phyloP scores from a whole-genome alignment of 306 rosid genomes.

The Trifolium fragiferum region DNA sequence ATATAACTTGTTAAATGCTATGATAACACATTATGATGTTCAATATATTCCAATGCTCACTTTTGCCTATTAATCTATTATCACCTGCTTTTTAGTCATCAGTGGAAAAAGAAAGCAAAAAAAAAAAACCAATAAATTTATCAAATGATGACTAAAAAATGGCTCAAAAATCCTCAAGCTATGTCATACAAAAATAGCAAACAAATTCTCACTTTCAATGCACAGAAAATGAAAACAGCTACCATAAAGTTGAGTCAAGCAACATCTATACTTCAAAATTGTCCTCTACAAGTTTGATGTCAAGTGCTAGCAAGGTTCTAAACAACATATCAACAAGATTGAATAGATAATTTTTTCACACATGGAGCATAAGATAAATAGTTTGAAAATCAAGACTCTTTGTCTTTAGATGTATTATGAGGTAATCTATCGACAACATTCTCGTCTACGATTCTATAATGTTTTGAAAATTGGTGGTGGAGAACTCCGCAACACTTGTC shows the following conservation, averaged over 20 bases:
- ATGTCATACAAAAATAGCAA: not conserved
- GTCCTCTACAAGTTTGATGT: not conserved
- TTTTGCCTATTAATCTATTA: not conserved
- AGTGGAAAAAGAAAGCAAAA: not conserved
- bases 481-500: conserved; percentile 67
- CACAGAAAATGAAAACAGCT: not conserved
- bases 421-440: conserved; percentile 73
- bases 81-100: not conserved
- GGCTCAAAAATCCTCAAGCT: conserved; percentile 7
- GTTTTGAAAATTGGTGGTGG: conserved; percentile 77
- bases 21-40: not conserved
- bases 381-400: conserved; percentile 54
- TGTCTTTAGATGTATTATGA: conserved; percentile 64
- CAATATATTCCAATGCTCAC: not conserved
- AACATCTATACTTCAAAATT: conserved; percentile 38
- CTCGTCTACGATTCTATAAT: conserved; percentile 82
- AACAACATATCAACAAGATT: not conserved
- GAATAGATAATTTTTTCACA: conserved; percentile 22
- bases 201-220: not conserved
- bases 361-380: conserved; percentile 26
- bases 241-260: conserved; percentile 10
- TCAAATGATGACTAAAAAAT: not conserved
- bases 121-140: not conserved
- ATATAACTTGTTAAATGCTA: conserved; percentile 1
- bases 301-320: not conserved